Percentiles rank a stretch among this genome's conserved stretches.
Evolutionary conservation across 306 rosid species (phyloP).

Genomic region (Castanea crenata): DNA sequence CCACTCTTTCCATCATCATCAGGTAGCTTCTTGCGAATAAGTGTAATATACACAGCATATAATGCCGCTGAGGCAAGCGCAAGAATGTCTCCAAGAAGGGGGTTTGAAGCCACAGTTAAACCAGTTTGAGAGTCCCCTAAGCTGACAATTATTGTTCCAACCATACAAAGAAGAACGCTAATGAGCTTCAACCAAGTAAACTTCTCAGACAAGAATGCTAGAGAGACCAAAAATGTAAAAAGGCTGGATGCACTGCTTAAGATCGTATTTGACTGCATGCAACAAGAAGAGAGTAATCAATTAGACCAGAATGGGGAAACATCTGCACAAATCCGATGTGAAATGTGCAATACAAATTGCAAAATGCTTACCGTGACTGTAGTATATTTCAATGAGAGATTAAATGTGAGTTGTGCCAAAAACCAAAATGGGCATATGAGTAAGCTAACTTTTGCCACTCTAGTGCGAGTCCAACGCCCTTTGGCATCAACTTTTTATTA

Average conservation of each 20-base stretch:
- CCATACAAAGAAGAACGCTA: conserved; percentile 97
- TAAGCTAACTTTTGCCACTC: conserved; percentile 89
- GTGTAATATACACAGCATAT: conserved; percentile 84
- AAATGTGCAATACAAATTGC: conserved; percentile 4
- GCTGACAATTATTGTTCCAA: conserved; percentile 88
- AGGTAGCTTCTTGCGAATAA: conserved; percentile 83
- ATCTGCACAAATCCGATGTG: conserved; percentile 5
- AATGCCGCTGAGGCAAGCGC: conserved; percentile 78
- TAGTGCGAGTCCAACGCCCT: conserved; percentile 84
- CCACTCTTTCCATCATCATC: conserved; percentile 78
- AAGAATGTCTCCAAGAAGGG: conserved; percentile 83
- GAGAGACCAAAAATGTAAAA: conserved; percentile 90
- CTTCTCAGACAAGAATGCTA: conserved; percentile 82
- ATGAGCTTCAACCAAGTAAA: conserved; percentile 86
- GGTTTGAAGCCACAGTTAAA: conserved; percentile 63
- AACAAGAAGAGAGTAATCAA: conserved; percentile 25
- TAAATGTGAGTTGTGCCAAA: conserved; percentile 86
- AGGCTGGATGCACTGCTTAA: conserved; percentile 97
- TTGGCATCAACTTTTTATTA: conserved; percentile 54
- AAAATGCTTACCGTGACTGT: conserved; percentile 73
- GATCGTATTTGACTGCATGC: conserved; percentile 90
- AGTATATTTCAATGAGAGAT: conserved; percentile 87
- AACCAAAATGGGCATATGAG: conserved; percentile 93
- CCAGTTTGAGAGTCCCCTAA: conserved; percentile 71
- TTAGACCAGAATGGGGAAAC: conserved; percentile 17